Evolutionary conservation across 208 protist genomes (phyloP).

Genomic region (Naegleria gruberi): DNA sequence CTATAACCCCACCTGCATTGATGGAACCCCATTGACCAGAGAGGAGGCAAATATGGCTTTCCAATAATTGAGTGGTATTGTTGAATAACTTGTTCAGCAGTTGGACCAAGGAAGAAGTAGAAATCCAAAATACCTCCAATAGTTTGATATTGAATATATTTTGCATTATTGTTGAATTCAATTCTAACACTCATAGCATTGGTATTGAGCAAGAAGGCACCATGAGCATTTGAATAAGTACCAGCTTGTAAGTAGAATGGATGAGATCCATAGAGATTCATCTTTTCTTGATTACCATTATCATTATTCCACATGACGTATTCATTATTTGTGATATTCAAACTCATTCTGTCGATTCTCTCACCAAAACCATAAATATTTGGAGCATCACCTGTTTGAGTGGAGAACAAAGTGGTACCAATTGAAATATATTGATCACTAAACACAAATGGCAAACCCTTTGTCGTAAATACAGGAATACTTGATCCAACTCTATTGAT

Average conservation of each 20-base stretch:
- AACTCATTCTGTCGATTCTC: not conserved
- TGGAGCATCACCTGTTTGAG: not conserved
- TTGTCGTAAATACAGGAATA: not conserved
- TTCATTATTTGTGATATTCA: not conserved
- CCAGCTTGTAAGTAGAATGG: not conserved
- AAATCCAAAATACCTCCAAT: slow-evolving; percentile 68
- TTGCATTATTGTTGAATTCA: not conserved
- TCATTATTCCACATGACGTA: not conserved
- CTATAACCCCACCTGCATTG: slow-evolving; percentile 55
- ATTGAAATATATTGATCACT: not conserved
- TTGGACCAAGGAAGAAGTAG: slow-evolving; percentile 59
- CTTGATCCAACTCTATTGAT: not conserved
- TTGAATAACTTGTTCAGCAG: slow-evolving; percentile 41
- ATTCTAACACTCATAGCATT: slow-evolving; percentile 59
- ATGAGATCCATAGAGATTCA: slow-evolving; percentile 12
- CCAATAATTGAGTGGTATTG: slow-evolving; percentile 60
- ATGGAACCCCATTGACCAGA: slow-evolving; percentile 60
- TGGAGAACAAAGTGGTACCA: not conserved
- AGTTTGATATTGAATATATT: slow-evolving; percentile 42
- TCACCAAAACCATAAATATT: slow-evolving; percentile 25
- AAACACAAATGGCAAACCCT: not conserved
- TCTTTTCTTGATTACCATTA: not conserved
- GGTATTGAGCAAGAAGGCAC: slow-evolving; percentile 58
- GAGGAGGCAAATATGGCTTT: slow-evolving; percentile 44
- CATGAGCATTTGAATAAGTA: not conserved